Evolutionary conservation across 164 flowering plant genomes (phyloP), one percentile per base, ranked within the genome.

Genomic region (Platanus orientalis): DNA sequence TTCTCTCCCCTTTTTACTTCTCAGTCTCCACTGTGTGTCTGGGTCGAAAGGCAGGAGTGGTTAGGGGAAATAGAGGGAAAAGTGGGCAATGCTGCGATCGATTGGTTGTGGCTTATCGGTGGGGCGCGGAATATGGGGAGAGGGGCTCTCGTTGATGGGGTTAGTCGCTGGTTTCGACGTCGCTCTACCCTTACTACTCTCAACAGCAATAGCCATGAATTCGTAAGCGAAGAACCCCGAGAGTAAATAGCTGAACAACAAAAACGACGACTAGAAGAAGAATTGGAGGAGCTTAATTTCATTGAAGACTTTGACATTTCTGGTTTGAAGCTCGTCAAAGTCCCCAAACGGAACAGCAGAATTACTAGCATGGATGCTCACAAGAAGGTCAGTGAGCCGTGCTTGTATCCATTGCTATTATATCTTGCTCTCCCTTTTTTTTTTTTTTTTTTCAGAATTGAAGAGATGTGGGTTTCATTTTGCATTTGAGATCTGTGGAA

Each of bases 341-440:
- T 84, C 14, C 86, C 84, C 21, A 67, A 78, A n/a, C 74, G 80
- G 5, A 54, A n/a, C 28, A 63, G 60, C 57, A 48, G 32, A 13
- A 0, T 58, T 44, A 30, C 62, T 25, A 2, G 68, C 57, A 80
- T 82, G 85, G 84, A 84, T 80, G 29, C 78, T 51, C 77, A 76
- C 21, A 81, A 73, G 69, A 84, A 80, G 85, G 88, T 81, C 16
- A 19, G 21, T 7, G n/a, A 10, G 5, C 20, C 48, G 13, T 44
- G 6, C 54, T 50, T 27, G 23, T 25, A 50, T 50, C 54, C 54
- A 36, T 5, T 36, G 42, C 7, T 5, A 36, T 5, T 11, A 36
- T 36, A 5, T 5, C 6, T 5, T 6, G 6, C 11, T 36, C 7
- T 36, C 11, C 11, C 42, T 5, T 6, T n/a, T n/a, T n/a, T n/a